Evolutionary conservation across 139 green algal genomes (phyloP).

Genomic region (Monoraphidium neglectum): DNA sequence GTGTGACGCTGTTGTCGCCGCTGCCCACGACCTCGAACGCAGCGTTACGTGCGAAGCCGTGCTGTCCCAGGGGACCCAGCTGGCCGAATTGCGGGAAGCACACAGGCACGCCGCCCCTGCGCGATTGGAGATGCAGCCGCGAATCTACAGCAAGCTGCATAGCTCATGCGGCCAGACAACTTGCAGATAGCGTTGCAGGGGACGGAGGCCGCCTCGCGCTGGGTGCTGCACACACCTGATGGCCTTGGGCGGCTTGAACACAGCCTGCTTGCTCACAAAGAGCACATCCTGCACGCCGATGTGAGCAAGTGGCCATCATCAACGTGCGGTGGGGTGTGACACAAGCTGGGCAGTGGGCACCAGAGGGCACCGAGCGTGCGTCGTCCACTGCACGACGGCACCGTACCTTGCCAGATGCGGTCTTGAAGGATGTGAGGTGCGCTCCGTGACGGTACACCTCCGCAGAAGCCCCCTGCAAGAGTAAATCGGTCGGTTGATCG

Average conservation of each 20-base stretch:
- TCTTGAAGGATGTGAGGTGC: slow-evolving; percentile 67
- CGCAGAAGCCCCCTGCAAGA: slow-evolving; percentile 49
- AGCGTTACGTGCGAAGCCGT: slow-evolving; percentile 87
- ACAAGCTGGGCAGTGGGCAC: background rate
- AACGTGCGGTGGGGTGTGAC: background rate
- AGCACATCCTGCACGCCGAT: slow-evolving; percentile 63
- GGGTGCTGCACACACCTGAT: slow-evolving; percentile 58
- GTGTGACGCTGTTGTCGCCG: slow-evolving; percentile 27
- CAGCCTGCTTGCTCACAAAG: slow-evolving; percentile 76
- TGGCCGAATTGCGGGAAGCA: slow-evolving; percentile 90
- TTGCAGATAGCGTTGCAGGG: background rate
- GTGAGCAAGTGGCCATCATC: background rate
- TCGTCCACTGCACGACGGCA: no score
- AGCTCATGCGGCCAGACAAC: background rate
- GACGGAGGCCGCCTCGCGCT: no score
- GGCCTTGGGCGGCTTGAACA: slow-evolving; percentile 86
- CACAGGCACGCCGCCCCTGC: slow-evolving; percentile 81
- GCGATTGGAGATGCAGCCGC: no score
- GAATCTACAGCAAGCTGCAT: background rate
- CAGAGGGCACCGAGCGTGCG: no score
- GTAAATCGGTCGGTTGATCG: no score
- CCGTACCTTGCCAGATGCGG: slow-evolving; percentile 41
- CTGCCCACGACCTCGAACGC: slow-evolving; percentile 52
- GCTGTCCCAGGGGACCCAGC: slow-evolving; percentile 70
- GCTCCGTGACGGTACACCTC: slow-evolving; percentile 72